Conservation (phyloP, 345 rosid species). For the Linum lewisii region DNA sequence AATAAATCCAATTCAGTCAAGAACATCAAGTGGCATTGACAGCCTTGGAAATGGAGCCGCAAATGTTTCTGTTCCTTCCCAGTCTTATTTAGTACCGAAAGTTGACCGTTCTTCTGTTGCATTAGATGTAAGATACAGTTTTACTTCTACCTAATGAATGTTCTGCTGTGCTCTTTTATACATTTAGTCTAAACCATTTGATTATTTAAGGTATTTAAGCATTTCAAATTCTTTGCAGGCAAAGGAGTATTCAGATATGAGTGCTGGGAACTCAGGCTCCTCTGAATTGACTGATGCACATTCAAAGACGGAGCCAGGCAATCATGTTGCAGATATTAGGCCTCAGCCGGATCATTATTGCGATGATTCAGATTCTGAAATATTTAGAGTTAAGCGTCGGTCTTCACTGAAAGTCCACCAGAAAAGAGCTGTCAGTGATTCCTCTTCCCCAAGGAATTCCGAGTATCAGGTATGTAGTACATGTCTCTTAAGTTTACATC, state of each 20-base stretch:
- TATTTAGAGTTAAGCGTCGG: conserved; percentile 92
- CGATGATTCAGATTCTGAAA: conserved; percentile 81
- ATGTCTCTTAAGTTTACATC: neutral
- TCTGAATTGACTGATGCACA: conserved; percentile 30
- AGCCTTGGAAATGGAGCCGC: conserved; percentile 14
- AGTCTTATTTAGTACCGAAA: conserved; percentile 31
- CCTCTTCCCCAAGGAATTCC: conserved; percentile 28
- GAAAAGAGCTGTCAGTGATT: conserved; percentile 38
- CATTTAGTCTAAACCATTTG: neutral
- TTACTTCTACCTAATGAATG: conserved; percentile 4
- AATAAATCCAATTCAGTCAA: conserved; percentile 10
- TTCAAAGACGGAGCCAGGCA: conserved; percentile 14
- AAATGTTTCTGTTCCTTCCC: conserved; percentile 33
- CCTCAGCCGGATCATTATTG: conserved; percentile 33
- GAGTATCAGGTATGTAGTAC: conserved; percentile 51
- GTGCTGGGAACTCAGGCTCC: conserved; percentile 26
- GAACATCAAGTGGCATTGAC: conserved; percentile 14
- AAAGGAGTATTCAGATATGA: conserved; percentile 24
- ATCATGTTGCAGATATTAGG: conserved; percentile 22
- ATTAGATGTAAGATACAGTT: conserved; percentile 44
- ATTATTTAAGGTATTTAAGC: neutral
- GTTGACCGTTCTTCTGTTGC: conserved; percentile 28
- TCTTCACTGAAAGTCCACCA: conserved; percentile 54
- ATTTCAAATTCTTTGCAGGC: conserved; percentile 31
- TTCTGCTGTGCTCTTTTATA: neutral